Conservation (phyloP, 2,329 filamentous ascomycete genomes). For the Aspergillus sclerotialis region DNA sequence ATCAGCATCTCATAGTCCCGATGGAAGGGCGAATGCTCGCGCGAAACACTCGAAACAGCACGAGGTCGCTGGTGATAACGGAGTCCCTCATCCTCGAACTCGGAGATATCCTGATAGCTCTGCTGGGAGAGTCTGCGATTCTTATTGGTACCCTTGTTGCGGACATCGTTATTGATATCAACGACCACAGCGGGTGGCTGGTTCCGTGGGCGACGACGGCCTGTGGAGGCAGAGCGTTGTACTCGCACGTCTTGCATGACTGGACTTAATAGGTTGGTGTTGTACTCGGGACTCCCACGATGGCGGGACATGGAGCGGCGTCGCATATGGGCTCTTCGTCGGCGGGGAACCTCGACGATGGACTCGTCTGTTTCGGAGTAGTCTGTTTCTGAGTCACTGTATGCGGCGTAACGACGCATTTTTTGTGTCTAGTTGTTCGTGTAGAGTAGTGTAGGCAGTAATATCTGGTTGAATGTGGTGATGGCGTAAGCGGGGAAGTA, state of each 20-base stretch:
- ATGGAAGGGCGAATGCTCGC: slow-evolving; percentile 16
- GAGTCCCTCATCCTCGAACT: slow-evolving; percentile 20
- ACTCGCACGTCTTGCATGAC: slow-evolving; percentile 15
- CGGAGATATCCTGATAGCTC: slow-evolving; percentile 5
- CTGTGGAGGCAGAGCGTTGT: slow-evolving; percentile 30
- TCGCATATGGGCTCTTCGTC: slow-evolving; percentile 14
- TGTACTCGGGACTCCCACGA: slow-evolving; percentile 16
- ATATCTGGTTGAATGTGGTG: background rate
- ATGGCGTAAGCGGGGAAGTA: too few species aligned
- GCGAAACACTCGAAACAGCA: slow-evolving; percentile 17
- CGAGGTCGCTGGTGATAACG: slow-evolving; percentile 12
- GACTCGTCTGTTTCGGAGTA: slow-evolving; percentile 31
- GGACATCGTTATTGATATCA: slow-evolving; percentile 28
- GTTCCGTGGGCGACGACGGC: slow-evolving; percentile 19
- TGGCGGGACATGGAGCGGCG: slow-evolving; percentile 28
- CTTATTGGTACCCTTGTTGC: slow-evolving; percentile 21
- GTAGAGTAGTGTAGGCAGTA: background rate
- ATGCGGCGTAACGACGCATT: slow-evolving; percentile 6
- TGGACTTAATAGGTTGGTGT: slow-evolving; percentile 21
- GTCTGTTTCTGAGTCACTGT: slow-evolving; percentile 23
- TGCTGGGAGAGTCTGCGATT: slow-evolving; percentile 15
- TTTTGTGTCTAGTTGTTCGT: background rate
- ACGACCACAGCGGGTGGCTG: slow-evolving; percentile 23
- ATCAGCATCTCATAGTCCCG: slow-evolving; percentile 28
- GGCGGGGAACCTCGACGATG: slow-evolving; percentile 15